A percentile compares a stretch with the other conserved stretches of the same genome.
These are phyloP conservation scores for Amylostereum areolatum DNA, from an alignment of 1,284 basidiomycete genomes.

Conservation along the genomic window DNA sequence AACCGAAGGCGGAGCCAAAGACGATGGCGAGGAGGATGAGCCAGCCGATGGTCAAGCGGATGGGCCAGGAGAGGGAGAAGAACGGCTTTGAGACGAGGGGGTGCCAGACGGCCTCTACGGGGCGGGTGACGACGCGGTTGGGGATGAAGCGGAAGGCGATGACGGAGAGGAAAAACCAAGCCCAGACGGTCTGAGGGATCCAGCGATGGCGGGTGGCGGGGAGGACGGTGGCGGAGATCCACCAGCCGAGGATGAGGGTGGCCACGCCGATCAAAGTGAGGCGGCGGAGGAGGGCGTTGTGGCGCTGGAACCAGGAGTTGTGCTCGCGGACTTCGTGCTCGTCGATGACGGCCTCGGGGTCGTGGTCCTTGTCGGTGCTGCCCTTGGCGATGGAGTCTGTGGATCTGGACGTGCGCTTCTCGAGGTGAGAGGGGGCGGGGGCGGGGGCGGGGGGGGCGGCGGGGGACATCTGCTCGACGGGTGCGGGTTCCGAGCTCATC, in stretches of 20 bases:
- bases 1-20: constrained; percentile 80
- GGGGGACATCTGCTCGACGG: background rate
- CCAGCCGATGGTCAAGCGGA: constrained; percentile 66
- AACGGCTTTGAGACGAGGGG: constrained; percentile 63
- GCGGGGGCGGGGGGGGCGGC: background rate
- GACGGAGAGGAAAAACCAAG: constrained; percentile 72
- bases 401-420: constrained; percentile 10
- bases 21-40: constrained; percentile 66
- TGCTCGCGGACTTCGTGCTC: constrained; percentile 12
- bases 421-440: constrained; percentile 1
- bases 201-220: constrained; percentile 67
- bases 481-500: constrained; percentile 1
- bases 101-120: constrained; percentile 61
- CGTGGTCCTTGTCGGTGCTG: constrained; percentile 11
- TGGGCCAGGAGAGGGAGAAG: constrained; percentile 53
- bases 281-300: constrained; percentile 25
- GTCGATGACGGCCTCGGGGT: constrained; percentile 20
- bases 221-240: constrained; percentile 69
- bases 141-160: constrained; percentile 80
- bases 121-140: constrained; percentile 56
- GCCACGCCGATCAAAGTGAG: constrained; percentile 48
- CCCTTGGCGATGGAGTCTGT: constrained; percentile 5
- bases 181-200: constrained; percentile 75
- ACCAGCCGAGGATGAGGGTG: constrained; percentile 69
- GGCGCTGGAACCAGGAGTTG: constrained; percentile 9